Evolutionary conservation across 1,284 basidiomycete genomes (phyloP).

Genomic region (Schizopora paradoxa): DNA sequence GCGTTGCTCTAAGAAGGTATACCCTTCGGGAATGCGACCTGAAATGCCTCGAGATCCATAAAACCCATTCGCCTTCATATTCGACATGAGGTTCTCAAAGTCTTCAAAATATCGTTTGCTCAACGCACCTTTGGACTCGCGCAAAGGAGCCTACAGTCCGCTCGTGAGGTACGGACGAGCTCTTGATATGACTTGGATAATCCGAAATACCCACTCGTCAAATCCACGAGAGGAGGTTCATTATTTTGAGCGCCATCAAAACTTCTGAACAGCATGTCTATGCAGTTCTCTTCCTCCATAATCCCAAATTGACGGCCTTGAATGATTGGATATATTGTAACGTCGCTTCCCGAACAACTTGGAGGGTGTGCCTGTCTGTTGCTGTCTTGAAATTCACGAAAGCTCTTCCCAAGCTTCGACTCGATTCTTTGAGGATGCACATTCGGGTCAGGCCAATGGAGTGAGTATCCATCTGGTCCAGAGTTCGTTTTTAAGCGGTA

Average conservation of each 20-base stretch:
- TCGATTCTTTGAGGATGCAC: slow-evolving; percentile 61
- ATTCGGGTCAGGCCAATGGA: slow-evolving; percentile 53
- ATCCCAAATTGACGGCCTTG: slow-evolving; percentile 83
- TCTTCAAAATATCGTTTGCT: background rate
- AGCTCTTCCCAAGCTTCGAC: slow-evolving; percentile 38
- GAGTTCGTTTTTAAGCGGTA: slow-evolving; percentile 51
- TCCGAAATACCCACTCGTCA: slow-evolving; percentile 96
- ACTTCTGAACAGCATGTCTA: slow-evolving; percentile 55
- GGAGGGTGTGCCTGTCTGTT: background rate
- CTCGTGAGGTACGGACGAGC: slow-evolving; percentile 55
- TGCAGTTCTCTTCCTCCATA: slow-evolving; percentile 71
- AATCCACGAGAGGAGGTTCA: slow-evolving; percentile 48
- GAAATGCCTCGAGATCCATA: slow-evolving; percentile 86
- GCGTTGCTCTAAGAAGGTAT: slow-evolving; percentile 81
- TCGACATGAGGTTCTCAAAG: background rate
- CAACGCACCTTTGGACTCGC: slow-evolving; percentile 76
- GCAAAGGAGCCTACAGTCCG: slow-evolving; percentile 75
- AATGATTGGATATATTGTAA: slow-evolving; percentile 73
- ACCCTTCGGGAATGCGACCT: slow-evolving; percentile 91
- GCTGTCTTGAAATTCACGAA: slow-evolving; percentile 45
- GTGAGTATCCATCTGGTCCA: slow-evolving; percentile 15
- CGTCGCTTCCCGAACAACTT: slow-evolving; percentile 33
- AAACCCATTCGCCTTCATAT: slow-evolving; percentile 86
- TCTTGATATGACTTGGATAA: slow-evolving; percentile 81
- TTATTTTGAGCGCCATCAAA: slow-evolving; percentile 24